Base-by-base conservation (phyloP, 345 rosid genomes). In the Kandelia obovata region DNA sequence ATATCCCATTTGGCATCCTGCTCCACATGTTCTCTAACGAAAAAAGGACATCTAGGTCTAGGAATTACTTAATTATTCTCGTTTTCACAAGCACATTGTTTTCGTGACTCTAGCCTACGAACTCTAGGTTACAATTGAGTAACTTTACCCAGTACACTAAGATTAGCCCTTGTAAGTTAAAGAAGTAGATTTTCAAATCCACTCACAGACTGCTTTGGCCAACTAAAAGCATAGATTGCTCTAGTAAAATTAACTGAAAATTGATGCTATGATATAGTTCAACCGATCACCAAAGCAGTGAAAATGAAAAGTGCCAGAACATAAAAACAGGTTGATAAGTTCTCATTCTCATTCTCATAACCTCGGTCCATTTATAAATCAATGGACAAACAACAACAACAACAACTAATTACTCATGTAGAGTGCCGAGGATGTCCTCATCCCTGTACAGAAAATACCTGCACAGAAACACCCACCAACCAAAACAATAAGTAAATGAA, bases 381-480 rank as follows among this genome's bases (percentile, higher is more conserved):
- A 43, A 43, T 13, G 49, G 49, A 43, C 49, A 43, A 43, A 43
- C 49, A 43, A 39, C 15, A 39, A 56, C 37, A n/a, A 5, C 25
- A 39, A 39, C 49, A 11, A 43, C 49, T 25, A 21, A 65, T 61
- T 53, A 82, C 46, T 89, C 93, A 72, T 86, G 93, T 43, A 92
- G 80, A 4, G 92, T 92, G 0, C 97, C 97, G 80, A 89, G 77
- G 52, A 92, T 86, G 9, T 92, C 97, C n/a, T 92, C 97, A 27
- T 89, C 93, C 81, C 94, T 76, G 60, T 71, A 89, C 52, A 92
- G 81, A 64, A 75, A 85, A 73, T 70, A 89, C 86, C 97, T 91
- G 85, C 75, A 51, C 49, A 43, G 17, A 43, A 43, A 43, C 49
- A 43, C 49, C 49, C 49, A 43, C 5, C 49, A 43, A 39, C 16